Conservation (phyloP, 345 rosid species). For the Rhodomyrtus tomentosa region DNA sequence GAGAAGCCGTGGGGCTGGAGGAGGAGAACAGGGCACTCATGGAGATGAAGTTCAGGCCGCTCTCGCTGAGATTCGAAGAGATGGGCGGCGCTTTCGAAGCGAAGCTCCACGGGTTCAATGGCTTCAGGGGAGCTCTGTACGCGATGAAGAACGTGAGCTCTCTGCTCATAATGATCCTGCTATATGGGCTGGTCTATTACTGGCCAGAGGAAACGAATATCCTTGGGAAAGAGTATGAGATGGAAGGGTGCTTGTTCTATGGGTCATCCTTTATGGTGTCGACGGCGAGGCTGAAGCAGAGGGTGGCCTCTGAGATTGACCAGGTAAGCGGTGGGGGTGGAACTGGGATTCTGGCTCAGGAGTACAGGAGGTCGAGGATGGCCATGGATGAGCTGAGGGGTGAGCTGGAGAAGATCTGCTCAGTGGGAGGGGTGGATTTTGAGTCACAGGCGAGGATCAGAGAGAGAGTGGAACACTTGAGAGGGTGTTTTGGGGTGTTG, state of each 20-base stretch:
- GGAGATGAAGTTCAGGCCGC: constrained; percentile 62
- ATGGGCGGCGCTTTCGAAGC: constrained; percentile 47
- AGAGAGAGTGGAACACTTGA: constrained; percentile 54
- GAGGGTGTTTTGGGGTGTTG: constrained; percentile 48
- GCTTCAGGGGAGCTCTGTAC: constrained; percentile 72
- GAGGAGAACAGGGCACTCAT: constrained; percentile 71
- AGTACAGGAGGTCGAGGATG: constrained; percentile 53
- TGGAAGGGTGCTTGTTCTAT: constrained; percentile 31
- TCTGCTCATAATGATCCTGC: constrained; percentile 49
- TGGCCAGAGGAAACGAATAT: constrained; percentile 35
- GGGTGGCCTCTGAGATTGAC: constrained; percentile 55
- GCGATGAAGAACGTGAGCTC: constrained; percentile 86
- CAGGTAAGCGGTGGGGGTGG: constrained; percentile 24
- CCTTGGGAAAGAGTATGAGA: constrained; percentile 22
- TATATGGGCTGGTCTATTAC: constrained; percentile 60
- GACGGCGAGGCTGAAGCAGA: constrained; percentile 64
- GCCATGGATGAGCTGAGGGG: constrained; percentile 73
- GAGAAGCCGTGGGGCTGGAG: constrained; percentile 73
- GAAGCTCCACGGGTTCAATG: constrained; percentile 83
- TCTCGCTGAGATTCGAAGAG: constrained; percentile 58
- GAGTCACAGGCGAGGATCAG: constrained; percentile 15
- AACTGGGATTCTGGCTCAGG: constrained; percentile 54
- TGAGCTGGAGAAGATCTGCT: constrained; percentile 49
- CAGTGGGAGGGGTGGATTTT: constrained; percentile 30
- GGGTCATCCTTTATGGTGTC: constrained; percentile 55